phyloP scores from a whole-genome alignment of 768 basidiomycete species.

The Jaapia argillacea region DNA sequence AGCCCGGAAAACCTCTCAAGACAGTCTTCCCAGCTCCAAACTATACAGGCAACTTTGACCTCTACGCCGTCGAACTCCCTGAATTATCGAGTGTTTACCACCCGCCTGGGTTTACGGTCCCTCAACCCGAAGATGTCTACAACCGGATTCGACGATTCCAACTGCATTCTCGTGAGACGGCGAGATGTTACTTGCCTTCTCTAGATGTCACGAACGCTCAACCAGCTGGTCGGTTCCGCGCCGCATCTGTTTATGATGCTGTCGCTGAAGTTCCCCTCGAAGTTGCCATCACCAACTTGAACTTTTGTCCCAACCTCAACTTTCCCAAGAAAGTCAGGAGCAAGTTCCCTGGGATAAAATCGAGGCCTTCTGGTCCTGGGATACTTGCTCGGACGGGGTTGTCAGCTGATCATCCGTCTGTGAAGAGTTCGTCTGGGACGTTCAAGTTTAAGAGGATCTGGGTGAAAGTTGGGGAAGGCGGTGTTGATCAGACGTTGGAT shows the following conservation, averaged over 20 bases:
- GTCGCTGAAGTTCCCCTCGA: neutral
- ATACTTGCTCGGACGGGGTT: neutral
- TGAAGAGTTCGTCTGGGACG: neutral
- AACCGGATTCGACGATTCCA: neutral
- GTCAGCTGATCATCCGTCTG: neutral
- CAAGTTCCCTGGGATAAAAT: neutral
- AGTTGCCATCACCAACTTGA: neutral
- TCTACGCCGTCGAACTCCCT: neutral
- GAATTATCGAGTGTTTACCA: neutral
- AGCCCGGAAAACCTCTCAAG: too few relatives aligned
- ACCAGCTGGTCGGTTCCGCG: neutral
- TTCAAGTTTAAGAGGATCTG: neutral
- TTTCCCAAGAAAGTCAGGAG: neutral
- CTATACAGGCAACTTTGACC: neutral
- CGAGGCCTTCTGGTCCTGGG: neutral
- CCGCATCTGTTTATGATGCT: neutral
- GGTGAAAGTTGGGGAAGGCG: neutral
- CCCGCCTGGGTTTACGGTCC: neutral
- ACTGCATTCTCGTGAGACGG: neutral
- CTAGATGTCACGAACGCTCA: neutral
- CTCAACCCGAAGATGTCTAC: neutral
- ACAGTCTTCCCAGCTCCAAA: neutral
- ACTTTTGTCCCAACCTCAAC: neutral
- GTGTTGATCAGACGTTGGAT: neutral
- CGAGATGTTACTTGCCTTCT: neutral